phyloP scores from a whole-genome alignment of 1,284 basidiomycete species.

The Hymenochaete sp. region DNA sequence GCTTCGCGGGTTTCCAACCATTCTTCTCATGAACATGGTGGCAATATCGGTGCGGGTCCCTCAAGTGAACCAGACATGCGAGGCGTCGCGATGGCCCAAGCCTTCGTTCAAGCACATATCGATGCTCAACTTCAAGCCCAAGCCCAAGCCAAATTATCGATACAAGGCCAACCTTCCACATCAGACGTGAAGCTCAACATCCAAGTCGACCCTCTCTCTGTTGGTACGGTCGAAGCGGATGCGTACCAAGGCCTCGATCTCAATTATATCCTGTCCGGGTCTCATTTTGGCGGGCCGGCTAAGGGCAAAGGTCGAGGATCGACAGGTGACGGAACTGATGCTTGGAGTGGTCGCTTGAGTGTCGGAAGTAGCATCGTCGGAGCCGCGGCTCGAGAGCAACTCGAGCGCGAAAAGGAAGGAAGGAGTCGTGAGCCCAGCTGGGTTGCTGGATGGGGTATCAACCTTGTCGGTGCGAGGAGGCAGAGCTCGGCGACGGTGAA shows the following conservation, averaged over 20 bases:
- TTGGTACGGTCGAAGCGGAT: slow-evolving; percentile 13
- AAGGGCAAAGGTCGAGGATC: slow-evolving; percentile 16
- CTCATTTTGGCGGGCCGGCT: slow-evolving; percentile 21
- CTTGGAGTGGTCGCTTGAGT: slow-evolving; percentile 15
- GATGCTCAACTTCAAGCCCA: slow-evolving; percentile 21
- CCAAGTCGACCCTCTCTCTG: not conserved
- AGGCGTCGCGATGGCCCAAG: slow-evolving; percentile 16
- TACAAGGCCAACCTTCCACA: not conserved
- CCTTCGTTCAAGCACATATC: slow-evolving; percentile 14
- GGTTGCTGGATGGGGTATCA: slow-evolving; percentile 18
- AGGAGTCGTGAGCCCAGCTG: slow-evolving; percentile 15
- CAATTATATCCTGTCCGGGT: slow-evolving; percentile 36
- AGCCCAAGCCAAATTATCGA: too few species aligned
- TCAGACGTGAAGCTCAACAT: slow-evolving; percentile 22
- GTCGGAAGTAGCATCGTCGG: slow-evolving; percentile 15
- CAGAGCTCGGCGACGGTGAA: slow-evolving; percentile 43
- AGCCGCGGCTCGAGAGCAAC: slow-evolving; percentile 5
- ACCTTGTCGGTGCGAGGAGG: slow-evolving; percentile 30
- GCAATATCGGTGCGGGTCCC: slow-evolving; percentile 3
- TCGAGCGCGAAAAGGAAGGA: slow-evolving; percentile 21
- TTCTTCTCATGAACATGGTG: not conserved
- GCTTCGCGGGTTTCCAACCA: slow-evolving; percentile 31
- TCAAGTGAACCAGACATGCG: slow-evolving; percentile 18
- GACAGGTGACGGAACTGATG: slow-evolving; percentile 16
- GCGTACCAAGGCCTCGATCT: slow-evolving; percentile 36